Base-by-base conservation (phyloP, 768 basidiomycete species). In the Tylopilus subfusipes region DNA sequence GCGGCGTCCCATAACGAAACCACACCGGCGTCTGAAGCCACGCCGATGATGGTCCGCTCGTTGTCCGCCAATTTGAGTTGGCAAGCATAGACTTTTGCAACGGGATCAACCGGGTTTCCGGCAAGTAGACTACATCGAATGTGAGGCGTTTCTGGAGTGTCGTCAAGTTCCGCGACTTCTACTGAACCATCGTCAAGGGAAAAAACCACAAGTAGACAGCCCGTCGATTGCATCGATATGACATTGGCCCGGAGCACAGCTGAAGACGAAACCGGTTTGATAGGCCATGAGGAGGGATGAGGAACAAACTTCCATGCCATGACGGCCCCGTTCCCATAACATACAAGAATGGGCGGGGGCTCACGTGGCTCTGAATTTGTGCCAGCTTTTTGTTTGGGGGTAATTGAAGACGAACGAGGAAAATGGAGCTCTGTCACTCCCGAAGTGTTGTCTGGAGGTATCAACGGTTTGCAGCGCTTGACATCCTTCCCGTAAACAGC, bases 1-100 rank as follows among this genome's bases (percentile, higher is more conserved):
- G 71, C 61, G 9, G 76, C 82, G 62, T 92, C 88, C 90, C 90
- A 93, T 13, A 93, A 61, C 0, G 90, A 88, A 21, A 92, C 75
- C 11, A 80, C 73, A 11, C 90, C 90, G 1, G 79, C 76, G 48
- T 83, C 79, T 3, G 88, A 86, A 18, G 82, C 81, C 13, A 80
- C 79, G 38, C 76, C 83, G 16, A 90, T 66, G 56, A 92, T 75
- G 16, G 83, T 66, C 19, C 78, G 79, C 14, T 70, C 69, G 43
- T 67, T 72, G 7, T 81, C 82, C 34, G 76, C 79, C 48, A 87
- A 63, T 49, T 81, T 78, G 45, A 80, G 67, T 43, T 70, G 69
- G 58, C 81, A 83, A 4, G 79, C 79, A 66, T 84, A 78, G 21
- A 81, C 76, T 56, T 72, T 76, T 42, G 77, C 70, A 29, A 85